Base-by-base conservation (phyloP, 1,139 yeast species). In the Geotrichum restrictum region DNA sequence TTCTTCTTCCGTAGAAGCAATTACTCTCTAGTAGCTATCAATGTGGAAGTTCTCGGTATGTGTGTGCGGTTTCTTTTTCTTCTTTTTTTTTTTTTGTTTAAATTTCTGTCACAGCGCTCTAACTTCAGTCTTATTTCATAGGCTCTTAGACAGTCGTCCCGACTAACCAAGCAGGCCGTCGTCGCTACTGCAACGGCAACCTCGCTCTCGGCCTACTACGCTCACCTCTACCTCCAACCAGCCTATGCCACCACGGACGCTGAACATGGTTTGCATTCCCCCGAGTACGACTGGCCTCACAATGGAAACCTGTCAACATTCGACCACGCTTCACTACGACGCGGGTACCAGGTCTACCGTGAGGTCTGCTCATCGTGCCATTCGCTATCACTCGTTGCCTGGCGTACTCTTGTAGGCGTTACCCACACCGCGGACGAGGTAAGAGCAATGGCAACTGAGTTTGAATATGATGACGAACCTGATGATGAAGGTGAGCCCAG, bases 341-440 rank as follows among this genome's bases (percentile, higher is more conserved):
- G 99, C 81, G 99, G 99, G 64, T 93, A 85, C 83, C 98, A 89
- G 74, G 99, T 93, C 58, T 93, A 93, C 80, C 86, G 89, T 74
- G 99, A 93, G 75, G 98, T 93, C 56, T 93, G 99, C 80, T 95
- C 98, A 57, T 93, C 98, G 57, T 93, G 99, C 75, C 99, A 93
- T 76, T 91, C 98, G 29, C 77, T 93, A 67, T 93, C 89, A 70
- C 85, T 96, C 78, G 87, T 94, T 64, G 96, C 98, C 51, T 93
- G 99, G 99, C 88, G 98, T 82, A 87, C 91, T 67, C 76, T 93
- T 67, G 97, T 94, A 63, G 98, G 95, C 72, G 98, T 93, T 48
- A 87, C 97, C 51, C 98, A 93, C 78, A 83, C 95, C 59, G 79
- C 89, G 64, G 69, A 82, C 57, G 99, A 93, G 75, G 97, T 86